Evolutionary conservation across 352 stramenopile genomes (phyloP).

Genomic region (Phytophthora parvispora): DNA sequence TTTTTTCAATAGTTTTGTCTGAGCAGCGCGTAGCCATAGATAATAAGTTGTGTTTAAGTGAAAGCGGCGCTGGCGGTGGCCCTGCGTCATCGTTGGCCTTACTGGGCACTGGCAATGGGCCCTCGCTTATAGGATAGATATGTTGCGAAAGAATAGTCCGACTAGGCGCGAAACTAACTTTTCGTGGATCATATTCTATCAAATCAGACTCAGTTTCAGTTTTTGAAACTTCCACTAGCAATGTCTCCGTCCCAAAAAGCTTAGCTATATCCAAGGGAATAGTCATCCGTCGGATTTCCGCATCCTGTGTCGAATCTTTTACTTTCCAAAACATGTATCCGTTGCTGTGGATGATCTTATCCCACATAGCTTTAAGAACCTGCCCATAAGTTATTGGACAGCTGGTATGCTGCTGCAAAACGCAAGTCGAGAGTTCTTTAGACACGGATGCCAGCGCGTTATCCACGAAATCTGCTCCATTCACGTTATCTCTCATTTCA

Average conservation of each 20-base stretch:
- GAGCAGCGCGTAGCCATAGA: slow-evolving; percentile 3
- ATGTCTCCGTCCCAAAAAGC: slow-evolving; percentile 53
- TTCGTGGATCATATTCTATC: slow-evolving; percentile 33
- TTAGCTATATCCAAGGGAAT: slow-evolving; percentile 58
- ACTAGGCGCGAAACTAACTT: slow-evolving; percentile 51
- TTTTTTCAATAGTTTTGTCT: slow-evolving; percentile 38
- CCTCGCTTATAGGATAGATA: slow-evolving; percentile 45
- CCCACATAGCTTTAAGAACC: slow-evolving; percentile 52
- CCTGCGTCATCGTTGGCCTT: background rate
- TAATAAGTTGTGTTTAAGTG: slow-evolving; percentile 4
- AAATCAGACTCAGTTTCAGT: slow-evolving; percentile 6
- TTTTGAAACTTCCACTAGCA: slow-evolving; percentile 46
- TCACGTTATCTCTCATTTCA: background rate
- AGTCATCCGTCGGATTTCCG: slow-evolving; percentile 43
- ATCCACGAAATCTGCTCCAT: slow-evolving; percentile 29
- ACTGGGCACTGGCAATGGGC: background rate
- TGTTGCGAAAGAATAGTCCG: slow-evolving; percentile 71
- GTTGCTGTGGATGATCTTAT: slow-evolving; percentile 36
- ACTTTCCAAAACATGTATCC: slow-evolving; percentile 47
- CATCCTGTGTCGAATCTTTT: slow-evolving; percentile 23
- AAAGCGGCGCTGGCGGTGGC: slow-evolving; percentile 17
- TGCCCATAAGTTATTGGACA: slow-evolving; percentile 38
- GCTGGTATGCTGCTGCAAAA: slow-evolving; percentile 24
- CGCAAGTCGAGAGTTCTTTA: slow-evolving; percentile 39
- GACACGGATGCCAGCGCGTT: slow-evolving; percentile 34